Percentiles rank a stretch among this genome's conserved stretches.
These are phyloP conservation scores for Sporodiniella umbellata DNA, from an alignment of 371 early-diverging fungal genomes.

Conservation along the genomic window DNA sequence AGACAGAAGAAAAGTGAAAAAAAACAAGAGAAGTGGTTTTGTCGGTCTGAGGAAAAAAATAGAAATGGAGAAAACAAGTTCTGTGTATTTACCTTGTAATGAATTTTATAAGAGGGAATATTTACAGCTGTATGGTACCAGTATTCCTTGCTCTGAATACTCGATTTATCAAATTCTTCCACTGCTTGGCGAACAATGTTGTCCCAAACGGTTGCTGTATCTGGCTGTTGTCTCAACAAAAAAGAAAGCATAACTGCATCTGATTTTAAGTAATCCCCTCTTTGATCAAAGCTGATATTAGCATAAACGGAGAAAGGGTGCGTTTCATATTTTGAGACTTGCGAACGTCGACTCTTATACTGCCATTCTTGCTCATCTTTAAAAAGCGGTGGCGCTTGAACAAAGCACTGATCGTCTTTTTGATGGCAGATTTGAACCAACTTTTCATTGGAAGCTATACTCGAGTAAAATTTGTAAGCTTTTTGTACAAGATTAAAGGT, in stretches of 20 bases:
- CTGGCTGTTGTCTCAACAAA: slow-evolving; percentile 14
- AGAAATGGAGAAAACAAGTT: no score
- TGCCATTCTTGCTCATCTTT: slow-evolving; percentile 27
- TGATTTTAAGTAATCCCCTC: slow-evolving; percentile 35
- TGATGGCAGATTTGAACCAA: slow-evolving; percentile 22
- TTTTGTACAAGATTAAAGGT: slow-evolving; percentile 22
- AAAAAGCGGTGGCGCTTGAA: slow-evolving; percentile 51
- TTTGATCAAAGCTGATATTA: slow-evolving; percentile 27
- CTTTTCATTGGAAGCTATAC: slow-evolving; percentile 12
- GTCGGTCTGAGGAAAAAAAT: no score
- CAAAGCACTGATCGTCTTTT: slow-evolving; percentile 37
- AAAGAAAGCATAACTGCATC: slow-evolving; percentile 41
- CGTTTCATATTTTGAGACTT: slow-evolving; percentile 11
- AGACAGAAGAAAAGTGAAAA: background rate
- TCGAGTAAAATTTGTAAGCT: slow-evolving; percentile 21
- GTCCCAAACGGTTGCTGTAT: slow-evolving; percentile 15
- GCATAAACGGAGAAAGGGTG: slow-evolving; percentile 49
- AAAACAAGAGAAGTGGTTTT: slow-evolving; percentile 10
- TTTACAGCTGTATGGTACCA: slow-evolving; percentile 13
- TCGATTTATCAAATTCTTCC: slow-evolving; percentile 6
- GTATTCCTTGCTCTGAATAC: background rate
- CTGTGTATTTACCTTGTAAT: slow-evolving; percentile 37
- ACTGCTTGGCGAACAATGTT: slow-evolving; percentile 12
- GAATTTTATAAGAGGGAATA: slow-evolving; percentile 15
- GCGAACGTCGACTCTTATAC: slow-evolving; percentile 15